A percentile compares a stretch with the other conserved stretches of the same genome.
Conservation (phyloP, 371 early-diverging fungal species). For the Mortierella sp. region DNA sequence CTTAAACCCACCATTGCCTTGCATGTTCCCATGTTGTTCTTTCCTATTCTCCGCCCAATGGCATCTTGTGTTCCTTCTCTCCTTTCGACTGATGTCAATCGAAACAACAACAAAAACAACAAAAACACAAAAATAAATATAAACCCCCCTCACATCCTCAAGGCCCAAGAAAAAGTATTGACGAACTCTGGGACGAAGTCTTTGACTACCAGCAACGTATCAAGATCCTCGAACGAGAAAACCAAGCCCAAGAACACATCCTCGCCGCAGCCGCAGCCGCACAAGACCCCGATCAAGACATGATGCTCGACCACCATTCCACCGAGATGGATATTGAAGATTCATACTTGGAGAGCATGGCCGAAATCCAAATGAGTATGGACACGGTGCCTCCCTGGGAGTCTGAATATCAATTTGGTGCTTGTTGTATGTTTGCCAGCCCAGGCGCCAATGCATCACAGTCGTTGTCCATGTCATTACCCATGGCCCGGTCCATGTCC, state of each 20-base stretch:
- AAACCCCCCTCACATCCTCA: background rate
- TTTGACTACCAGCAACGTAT: constrained; percentile 44
- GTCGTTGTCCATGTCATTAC: background rate
- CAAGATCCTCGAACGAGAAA: constrained; percentile 25
- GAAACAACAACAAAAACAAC: constrained; percentile 1
- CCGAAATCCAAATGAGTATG: background rate
- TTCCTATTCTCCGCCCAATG: background rate
- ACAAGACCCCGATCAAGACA: constrained; percentile 2
- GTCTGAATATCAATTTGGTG: constrained; percentile 7
- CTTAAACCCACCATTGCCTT: too few relatives aligned
- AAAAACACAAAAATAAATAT: background rate
- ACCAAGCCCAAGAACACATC: constrained; percentile 12
- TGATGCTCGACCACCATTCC: constrained; percentile 3
- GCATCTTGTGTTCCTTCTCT: background rate
- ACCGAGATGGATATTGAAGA: background rate
- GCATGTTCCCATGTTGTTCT: too few relatives aligned
- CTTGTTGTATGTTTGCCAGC: constrained; percentile 14
- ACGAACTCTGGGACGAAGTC: constrained; percentile 44
- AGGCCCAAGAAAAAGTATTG: constrained; percentile 48
- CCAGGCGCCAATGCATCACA: constrained; percentile 3
- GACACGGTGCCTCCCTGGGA: background rate
- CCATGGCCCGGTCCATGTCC: too few relatives aligned
- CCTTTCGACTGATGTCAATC: background rate
- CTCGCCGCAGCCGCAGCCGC: background rate
- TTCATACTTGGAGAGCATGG: background rate